Base-by-base conservation (phyloP, 1,284 basidiomycete genomes). In the Ustilago cynodontis region DNA sequence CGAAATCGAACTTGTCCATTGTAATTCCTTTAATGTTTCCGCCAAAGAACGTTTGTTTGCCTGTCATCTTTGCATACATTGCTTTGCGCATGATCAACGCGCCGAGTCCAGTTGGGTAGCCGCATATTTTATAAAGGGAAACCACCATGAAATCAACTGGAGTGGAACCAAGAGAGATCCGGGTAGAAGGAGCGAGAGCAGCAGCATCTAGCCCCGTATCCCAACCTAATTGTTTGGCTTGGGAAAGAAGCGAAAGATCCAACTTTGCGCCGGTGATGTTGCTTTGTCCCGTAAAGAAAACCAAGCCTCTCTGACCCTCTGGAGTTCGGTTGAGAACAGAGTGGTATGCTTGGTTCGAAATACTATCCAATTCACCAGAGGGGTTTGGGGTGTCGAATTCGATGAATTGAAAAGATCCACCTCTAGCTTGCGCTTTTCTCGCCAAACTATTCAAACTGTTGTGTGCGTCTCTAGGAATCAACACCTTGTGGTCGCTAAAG, bases 21-120 rank as follows among this genome's bases (percentile, higher is more conserved):
- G 71, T 74, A 26, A 74, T 68, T 3, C 65, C 71, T 4, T 51
- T 43, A 18, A 74, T 69, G n/a, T 74, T 74, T 1, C 71, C 71
- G 7, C 71, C 71, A 33, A 55, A 74, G 22, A 74, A 74, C 16
- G 71, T 74, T 1, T n/a, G 6, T 13, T 65, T 74, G 1, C n/a
- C 3, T 0, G 41, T 50, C 58, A 65, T 6, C 10, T 53, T 43
- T 2, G 16, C 52, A 22, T 74, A 74, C 20, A 26, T 47, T 0
- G 20, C 37, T 20, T 74, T 74, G 4, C 41, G 45, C 37, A 74
- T 0, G 3, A 74, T 26, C 24, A 74, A 33, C 3, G 66, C 71
- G 0, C 71, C 71, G 0, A 74, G 3, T 0, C 71, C 71, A 0
- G 71, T 73, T 2, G 71, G 71, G 29, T 58, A 73, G 10, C 71